Evolutionary conservation across 75 land plant species (phyloP).

Genomic region (Chamaecyparis obtusa): DNA sequence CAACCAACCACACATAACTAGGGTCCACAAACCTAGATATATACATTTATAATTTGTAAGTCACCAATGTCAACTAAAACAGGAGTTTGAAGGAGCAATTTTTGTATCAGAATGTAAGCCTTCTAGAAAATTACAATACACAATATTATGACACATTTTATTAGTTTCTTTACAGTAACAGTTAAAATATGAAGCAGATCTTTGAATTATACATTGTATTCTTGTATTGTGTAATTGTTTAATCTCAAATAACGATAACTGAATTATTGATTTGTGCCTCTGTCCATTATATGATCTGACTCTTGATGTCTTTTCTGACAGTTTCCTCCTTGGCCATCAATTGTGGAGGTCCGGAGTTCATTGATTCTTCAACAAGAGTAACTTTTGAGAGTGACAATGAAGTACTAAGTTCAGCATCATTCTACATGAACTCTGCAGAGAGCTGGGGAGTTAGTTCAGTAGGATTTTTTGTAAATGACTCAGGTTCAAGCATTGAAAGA

Average conservation of each 20-base stretch:
- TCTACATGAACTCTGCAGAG: neutral
- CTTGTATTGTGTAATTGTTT: neutral
- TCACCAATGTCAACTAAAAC: neutral
- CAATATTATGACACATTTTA: neutral
- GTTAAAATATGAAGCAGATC: neutral
- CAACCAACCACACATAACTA: neutral
- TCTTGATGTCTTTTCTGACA: neutral
- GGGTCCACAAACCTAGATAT: neutral
- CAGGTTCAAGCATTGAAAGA: neutral
- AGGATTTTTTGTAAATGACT: neutral
- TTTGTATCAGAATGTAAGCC: neutral
- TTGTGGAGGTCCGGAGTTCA: slow-evolving; percentile 17
- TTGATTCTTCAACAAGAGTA: neutral
- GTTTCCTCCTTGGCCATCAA: slow-evolving; percentile 15
- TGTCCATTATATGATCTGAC: neutral
- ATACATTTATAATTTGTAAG: neutral
- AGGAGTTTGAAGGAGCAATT: neutral
- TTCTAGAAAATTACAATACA: neutral
- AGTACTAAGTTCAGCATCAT: slow-evolving; percentile 3
- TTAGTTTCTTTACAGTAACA: neutral
- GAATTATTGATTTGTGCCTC: neutral
- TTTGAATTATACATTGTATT: neutral
- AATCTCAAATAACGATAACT: neutral
- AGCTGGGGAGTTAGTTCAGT: slow-evolving; percentile 16
- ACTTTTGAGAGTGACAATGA: slow-evolving; percentile 5